Evolutionary conservation across 1,284 basidiomycete species (phyloP), one percentile per base, ranked within the genome.

Genomic region (Taiwanofungus camphoratus): DNA sequence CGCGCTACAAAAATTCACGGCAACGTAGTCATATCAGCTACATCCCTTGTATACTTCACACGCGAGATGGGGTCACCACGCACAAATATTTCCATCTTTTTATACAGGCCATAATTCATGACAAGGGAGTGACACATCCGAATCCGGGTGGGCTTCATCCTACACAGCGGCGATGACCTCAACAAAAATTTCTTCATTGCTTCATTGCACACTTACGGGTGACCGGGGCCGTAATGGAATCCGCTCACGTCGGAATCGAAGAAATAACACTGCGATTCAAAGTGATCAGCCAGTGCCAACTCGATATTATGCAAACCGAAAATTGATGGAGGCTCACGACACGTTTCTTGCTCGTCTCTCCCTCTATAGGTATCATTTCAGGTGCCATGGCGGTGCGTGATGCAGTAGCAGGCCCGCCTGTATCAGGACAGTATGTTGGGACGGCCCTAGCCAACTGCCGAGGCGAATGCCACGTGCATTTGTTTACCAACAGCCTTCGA

Each of bases 111-210:
- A 62, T 98, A 99, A 70, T 99, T 99, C 96, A 99, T 99, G 44
- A 99, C 95, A 30, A 99, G 77, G 7, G 93, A 95, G 68, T 99
- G 96, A 61, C 94, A 97, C 96, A 99, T 99, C 54, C 95, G 87
- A 71, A 99, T 97, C 18, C 95, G 77, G 18, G 92, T 94, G 9
- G 94, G 93, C 64, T 97, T 96, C 92, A 96, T 96, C 32, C 87
- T 90, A 43, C 23, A 39, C 16, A 15, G 18, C 18, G n/a, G 3
- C 2, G 22, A 39, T 7, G 34, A 43, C 13, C 44, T 30, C 7
- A 20, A 21, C 16, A 41, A 46, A 52, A 48, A 45, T 40, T 44
- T 12, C 2, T 9, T 30, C 12, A 21, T 39, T 33, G n/a, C n/a
- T 43, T 16, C 38, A 38, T 27, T 18, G 29, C 8, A 16, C 32